A percentile compares a stretch with the other conserved stretches of the same genome.
Evolutionary conservation across 225 moss, liverwort and hornwort genomes (phyloP).

Genomic region (Thuidium tamariscinum): DNA sequence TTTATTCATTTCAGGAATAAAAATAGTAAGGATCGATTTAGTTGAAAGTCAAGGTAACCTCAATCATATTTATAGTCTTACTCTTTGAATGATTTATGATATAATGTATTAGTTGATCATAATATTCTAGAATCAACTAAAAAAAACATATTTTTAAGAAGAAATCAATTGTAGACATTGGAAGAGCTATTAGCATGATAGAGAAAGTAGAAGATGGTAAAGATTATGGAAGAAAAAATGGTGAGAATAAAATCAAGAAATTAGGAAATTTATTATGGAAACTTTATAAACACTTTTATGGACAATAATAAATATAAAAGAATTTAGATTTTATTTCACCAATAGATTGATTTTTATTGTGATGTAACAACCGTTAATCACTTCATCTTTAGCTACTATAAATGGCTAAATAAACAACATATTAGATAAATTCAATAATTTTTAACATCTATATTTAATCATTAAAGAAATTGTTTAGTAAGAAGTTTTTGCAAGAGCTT

Average conservation of each 20-base stretch:
- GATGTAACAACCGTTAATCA: no score
- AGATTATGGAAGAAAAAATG: background rate
- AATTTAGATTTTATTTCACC: background rate
- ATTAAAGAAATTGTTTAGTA: no score
- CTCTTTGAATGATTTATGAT: background rate
- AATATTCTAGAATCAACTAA: background rate
- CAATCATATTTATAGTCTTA: background rate
- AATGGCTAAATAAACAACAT: background rate
- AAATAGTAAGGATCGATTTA: no score
- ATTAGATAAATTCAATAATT: background rate
- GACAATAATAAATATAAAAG: background rate
- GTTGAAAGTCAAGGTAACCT: background rate
- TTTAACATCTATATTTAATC: background rate
- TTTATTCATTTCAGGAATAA: no score
- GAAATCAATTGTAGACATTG: background rate
- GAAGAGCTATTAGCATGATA: background rate
- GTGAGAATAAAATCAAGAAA: background rate
- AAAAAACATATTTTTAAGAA: fast-evolving
- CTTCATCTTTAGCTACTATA: background rate
- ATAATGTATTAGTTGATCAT: background rate
- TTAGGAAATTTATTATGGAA: fast-evolving
- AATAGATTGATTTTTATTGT: background rate
- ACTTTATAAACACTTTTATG: background rate
- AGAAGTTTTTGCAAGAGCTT: no score
- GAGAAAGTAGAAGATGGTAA: background rate